Base-by-base conservation (phyloP, 805 yeast species). In the Zygosaccharomyces gambellarensis region DNA sequence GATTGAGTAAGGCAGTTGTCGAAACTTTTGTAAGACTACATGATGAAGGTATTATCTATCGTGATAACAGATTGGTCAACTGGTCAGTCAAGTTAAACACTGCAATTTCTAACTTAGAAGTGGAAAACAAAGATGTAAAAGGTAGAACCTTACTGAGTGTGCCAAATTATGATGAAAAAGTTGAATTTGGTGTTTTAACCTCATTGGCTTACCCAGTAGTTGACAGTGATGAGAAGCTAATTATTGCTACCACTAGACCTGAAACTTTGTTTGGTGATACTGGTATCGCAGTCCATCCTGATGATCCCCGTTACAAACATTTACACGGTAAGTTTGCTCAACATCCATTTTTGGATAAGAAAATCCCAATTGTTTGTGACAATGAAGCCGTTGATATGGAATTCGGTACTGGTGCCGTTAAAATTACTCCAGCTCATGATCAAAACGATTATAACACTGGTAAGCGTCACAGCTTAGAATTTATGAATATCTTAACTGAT, bases 381-480 rank as follows among this genome's bases (percentile, higher is more conserved):
- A 67, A 83, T 36, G 96, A 88, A 71, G 94, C 97, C 36, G 99
- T 94, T 56, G 99, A 94, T 71, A 94, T 94, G 98, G 96, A 87
- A 70, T 94, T 94, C 60, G 99, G 99, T 79, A 94, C 99, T 54
- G 99, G 99, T 84, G 99, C 99, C 43, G 99, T 94, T 54, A 94
- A 94, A 74, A 94, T 94, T 68, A 94, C 99, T 11, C 99, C 99
- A 52, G 97, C 96, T 39, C 99, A 94, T 71, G 99, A 94, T 73
- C 86, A 83, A 63, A 94, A 94, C 78, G 99, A 94, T 88, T 90
- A 88, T 79, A 79, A 76, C 65, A 89, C 97, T 47, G 99, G 99
- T 75, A 90, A 87, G 75, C 90, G 99, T 75, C 87, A 89, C 70
- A 75, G 81, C 64, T 78, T 94, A 62, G 96, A 89, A 68, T 81